Base-by-base conservation (phyloP, 2,329 filamentous ascomycete species). In the Alternaria dauci region DNA sequence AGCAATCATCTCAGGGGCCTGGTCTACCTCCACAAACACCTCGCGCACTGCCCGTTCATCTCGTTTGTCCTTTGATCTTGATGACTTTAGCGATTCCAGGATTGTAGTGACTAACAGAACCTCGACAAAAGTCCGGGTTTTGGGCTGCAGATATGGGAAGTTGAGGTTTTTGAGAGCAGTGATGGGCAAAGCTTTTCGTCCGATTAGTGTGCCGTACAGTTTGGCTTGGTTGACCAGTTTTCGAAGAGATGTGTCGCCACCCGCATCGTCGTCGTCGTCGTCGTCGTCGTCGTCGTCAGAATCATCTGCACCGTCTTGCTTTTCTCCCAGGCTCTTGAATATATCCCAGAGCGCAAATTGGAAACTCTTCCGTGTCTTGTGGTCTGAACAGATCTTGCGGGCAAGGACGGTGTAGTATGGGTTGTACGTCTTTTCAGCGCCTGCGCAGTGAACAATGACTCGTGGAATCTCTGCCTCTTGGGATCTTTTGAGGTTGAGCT, bases 401-500 rank as follows among this genome's bases (percentile, higher is more conserved):
- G 93, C 93, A 38, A 99, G 89, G 1, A 97, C 83, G 0, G 92
- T 91, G 76, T 99, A 99, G 80, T 96, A 99, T 0, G 91, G 92
- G 71, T 99, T 99, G 79, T 97, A 96, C 0, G 85, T 84, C 58
- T 89, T 84, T 79, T 98, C 95, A 3, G 91, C 90, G 43, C 92
- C 92, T 1, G 90, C 89, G 74, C 94, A 97, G 69, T 95, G 93
- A 8, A 97, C 85, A 28, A 99, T 83, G 18, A 99, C 94, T 53
- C 91, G 88, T 0, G 94, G 90, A 32, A 98, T 91, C 76, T 98
- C 94, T 25, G 89, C 86, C 67, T 95, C 89, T 72, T 97, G 93
- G 18, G 92, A 87, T 68, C 89, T 92, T 80, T 95, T 97, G 47
- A 99, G 84, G 36, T 89, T 89, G 9, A 99, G 86, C 75, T 96